Conservation (phyloP, 1,284 basidiomycete species). For the Vanrija pseudolonga region DNA sequence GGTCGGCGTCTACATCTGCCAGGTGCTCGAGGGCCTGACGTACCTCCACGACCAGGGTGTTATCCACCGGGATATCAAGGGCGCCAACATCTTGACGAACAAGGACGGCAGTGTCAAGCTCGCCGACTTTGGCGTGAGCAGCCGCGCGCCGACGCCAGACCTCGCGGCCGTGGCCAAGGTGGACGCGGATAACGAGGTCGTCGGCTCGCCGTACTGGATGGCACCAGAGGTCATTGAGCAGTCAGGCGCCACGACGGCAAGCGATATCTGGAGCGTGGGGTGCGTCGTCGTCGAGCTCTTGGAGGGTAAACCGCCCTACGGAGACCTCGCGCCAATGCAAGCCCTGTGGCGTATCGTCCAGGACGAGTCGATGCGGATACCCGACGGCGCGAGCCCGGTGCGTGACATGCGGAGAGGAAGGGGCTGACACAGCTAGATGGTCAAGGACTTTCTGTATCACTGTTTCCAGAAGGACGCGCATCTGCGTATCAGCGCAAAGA, state of each 20-base stretch:
- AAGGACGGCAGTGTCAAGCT: slow-evolving; percentile 96
- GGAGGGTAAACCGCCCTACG: slow-evolving; percentile 93
- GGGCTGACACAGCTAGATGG: slow-evolving; percentile 57
- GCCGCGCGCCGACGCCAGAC: slow-evolving; percentile 49
- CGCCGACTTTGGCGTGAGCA: slow-evolving; percentile 88
- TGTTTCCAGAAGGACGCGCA: slow-evolving; percentile 98
- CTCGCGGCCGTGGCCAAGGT: slow-evolving; percentile 12
- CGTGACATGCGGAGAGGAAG: slow-evolving; percentile 10
- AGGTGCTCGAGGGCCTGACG: slow-evolving; percentile 80
- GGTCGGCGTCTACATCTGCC: slow-evolving; percentile 92
- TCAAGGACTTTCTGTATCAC: slow-evolving; percentile 93
- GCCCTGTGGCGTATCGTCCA: slow-evolving; percentile 97
- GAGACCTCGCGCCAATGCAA: slow-evolving; percentile 94
- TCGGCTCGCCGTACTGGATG: slow-evolving; percentile 99
- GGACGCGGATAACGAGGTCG: slow-evolving; percentile 71
- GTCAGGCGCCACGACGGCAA: slow-evolving; percentile 90
- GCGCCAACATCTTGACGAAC: slow-evolving; percentile 95
- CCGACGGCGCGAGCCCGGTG: slow-evolving; percentile 77
- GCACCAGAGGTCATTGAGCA: slow-evolving; percentile 97
- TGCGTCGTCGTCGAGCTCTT: slow-evolving; percentile 95
- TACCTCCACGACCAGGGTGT: slow-evolving; percentile 93
- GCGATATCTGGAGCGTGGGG: slow-evolving; percentile 95
- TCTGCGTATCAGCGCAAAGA: slow-evolving; percentile 87
- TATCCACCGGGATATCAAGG: slow-evolving; percentile 98
- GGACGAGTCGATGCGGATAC: slow-evolving; percentile 92